Conservation (phyloP, 129 eudicot genomes). For the Pulicaria dysenterica region DNA sequence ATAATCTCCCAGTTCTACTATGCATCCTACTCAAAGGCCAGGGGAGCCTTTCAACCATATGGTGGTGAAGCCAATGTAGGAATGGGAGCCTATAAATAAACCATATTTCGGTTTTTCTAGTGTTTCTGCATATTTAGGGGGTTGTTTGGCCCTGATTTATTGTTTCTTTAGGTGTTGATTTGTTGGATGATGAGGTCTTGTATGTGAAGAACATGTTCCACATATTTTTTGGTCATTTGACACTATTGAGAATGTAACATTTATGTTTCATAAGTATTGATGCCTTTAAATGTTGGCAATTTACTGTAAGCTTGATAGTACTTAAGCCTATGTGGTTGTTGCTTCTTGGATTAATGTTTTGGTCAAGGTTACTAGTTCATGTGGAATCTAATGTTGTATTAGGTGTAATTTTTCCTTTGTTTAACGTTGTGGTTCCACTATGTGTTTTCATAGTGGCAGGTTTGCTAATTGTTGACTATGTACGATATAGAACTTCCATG, state of each 20-base stretch:
- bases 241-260: constrained; percentile 19
- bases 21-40: constrained; percentile 59
- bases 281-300: neutral
- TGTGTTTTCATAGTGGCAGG: too few species aligned
- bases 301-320: neutral
- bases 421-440: too few species aligned
- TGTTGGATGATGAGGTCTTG: constrained; percentile 29
- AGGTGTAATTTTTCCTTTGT: too few species aligned
- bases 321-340: too few species aligned
- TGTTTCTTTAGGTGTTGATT: constrained; percentile 17
- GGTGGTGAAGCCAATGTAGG: constrained; percentile 71
- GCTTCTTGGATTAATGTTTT: too few species aligned
- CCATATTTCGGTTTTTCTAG: neutral
- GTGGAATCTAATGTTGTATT: too few species aligned
- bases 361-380: too few species aligned
- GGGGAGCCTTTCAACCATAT: constrained; percentile 44
- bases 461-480: too few species aligned
- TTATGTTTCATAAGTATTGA: constrained; percentile 11
- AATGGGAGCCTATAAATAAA: constrained; percentile 67
- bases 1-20: constrained; percentile 77
- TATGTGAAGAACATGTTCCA: constrained; percentile 31
- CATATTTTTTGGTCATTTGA: constrained; percentile 26
- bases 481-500: too few species aligned
- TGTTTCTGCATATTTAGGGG: constrained; percentile 2
- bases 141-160: constrained; percentile 14